These are phyloP conservation scores for Cercospora nicotianae DNA, from an alignment of 2,329 filamentous ascomycete genomes.

Conservation along the genomic window DNA sequence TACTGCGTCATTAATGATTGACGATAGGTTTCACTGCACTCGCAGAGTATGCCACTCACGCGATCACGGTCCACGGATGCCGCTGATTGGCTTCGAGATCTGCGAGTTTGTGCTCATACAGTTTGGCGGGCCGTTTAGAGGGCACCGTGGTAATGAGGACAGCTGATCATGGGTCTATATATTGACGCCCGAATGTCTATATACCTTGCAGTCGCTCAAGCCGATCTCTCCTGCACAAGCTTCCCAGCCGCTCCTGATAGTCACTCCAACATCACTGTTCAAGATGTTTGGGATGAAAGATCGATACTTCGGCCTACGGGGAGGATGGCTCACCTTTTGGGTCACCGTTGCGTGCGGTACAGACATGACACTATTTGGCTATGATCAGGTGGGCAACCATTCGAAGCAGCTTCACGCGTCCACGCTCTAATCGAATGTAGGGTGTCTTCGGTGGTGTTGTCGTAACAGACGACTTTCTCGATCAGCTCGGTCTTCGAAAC, in stretches of 20 bases:
- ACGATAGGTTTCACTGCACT: slow-evolving; percentile 1
- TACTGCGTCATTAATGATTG: slow-evolving; percentile 15
- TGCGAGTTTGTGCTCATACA: neutral
- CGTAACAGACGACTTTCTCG: slow-evolving; percentile 26
- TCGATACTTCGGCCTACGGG: slow-evolving; percentile 56
- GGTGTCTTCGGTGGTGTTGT: slow-evolving; percentile 54
- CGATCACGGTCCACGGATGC: neutral
- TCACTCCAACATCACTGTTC: neutral
- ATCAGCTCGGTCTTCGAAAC: slow-evolving; percentile 24
- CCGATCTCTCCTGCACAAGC: neutral
- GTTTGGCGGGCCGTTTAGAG: neutral
- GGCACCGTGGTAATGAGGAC: slow-evolving; percentile 2
- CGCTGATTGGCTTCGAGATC: slow-evolving; percentile 7
- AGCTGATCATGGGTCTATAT: slow-evolving; percentile 3
- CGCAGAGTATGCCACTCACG: slow-evolving; percentile 1
- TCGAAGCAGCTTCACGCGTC: neutral
- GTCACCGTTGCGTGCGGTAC: slow-evolving; percentile 28
- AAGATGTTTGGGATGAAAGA: slow-evolving; percentile 29
- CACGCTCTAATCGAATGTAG: slow-evolving; percentile 15
- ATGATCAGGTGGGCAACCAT: slow-evolving; percentile 24
- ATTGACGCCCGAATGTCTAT: neutral
- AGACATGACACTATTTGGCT: slow-evolving; percentile 49
- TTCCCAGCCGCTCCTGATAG: neutral
- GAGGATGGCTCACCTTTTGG: slow-evolving; percentile 58
- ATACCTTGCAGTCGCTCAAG: slow-evolving; percentile 4